Conservation (phyloP, 179 eudicot genomes). For the Carnegiea gigantea region DNA sequence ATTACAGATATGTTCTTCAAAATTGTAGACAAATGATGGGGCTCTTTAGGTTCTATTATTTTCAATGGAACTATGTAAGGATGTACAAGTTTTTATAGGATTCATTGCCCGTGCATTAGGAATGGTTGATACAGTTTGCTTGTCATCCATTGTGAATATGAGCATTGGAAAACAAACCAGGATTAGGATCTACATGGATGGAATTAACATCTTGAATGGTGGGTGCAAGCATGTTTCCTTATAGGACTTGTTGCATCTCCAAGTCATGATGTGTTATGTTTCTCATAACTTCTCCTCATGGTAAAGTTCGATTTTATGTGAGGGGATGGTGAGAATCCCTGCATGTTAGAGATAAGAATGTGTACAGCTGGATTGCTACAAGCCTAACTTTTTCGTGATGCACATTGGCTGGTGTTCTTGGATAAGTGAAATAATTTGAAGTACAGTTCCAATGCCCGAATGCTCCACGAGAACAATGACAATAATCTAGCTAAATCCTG, state of each 20-base stretch:
- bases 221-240: neutral
- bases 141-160: neutral
- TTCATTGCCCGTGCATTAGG: neutral
- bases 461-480: neutral
- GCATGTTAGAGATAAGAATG: neutral
- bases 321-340: neutral
- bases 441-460: neutral
- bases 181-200: neutral
- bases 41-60: neutral
- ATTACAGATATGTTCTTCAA: neutral
- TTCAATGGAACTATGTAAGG: neutral
- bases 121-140: neutral
- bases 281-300: neutral
- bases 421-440: neutral
- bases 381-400: neutral
- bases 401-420: neutral
- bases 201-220: neutral
- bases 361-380: neutral
- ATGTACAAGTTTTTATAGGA: neutral
- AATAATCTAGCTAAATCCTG: neutral
- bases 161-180: neutral
- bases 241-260: neutral
- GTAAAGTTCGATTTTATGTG: neutral
- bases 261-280: neutral
- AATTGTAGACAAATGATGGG: neutral